phyloP scores from a whole-genome alignment of 2,329 filamentous ascomycete species.

The Calycina herbarum region DNA sequence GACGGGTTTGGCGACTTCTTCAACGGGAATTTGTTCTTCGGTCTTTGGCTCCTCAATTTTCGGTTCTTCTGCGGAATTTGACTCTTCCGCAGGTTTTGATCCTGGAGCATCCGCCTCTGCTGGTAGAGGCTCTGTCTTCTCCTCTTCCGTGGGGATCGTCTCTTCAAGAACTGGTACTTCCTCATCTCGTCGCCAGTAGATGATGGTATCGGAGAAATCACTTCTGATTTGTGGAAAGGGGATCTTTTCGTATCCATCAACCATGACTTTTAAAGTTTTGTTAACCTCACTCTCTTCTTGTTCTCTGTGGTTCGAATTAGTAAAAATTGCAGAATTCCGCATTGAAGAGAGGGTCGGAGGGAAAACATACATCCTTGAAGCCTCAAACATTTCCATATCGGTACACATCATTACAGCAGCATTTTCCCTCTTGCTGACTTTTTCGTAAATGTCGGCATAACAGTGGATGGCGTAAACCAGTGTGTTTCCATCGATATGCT shows the following conservation, averaged over 20 bases:
- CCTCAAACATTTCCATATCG: constrained; percentile 34
- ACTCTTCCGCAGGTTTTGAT: neutral
- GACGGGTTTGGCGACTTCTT: neutral
- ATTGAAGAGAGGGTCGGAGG: neutral
- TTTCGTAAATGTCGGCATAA: constrained; percentile 34
- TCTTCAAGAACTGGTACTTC: neutral
- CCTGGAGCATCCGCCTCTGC: neutral
- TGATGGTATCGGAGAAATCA: constrained; percentile 38
- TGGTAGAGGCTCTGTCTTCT: neutral
- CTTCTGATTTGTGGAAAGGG: constrained; percentile 36
- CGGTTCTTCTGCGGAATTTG: neutral
- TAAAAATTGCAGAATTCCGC: neutral
- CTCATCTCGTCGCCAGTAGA: constrained; percentile 27
- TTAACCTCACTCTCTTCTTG: constrained; percentile 5
- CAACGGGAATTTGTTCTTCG: neutral
- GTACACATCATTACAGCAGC: constrained; percentile 36
- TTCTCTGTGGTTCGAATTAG: neutral
- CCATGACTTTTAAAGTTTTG: constrained; percentile 28
- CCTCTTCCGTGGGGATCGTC: neutral
- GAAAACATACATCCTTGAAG: constrained; percentile 27
- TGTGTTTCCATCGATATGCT: constrained; percentile 26
- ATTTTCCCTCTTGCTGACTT: constrained; percentile 25
- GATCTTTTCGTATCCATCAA: constrained; percentile 29
- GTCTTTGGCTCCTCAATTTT: neutral
- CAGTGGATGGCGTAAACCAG: constrained; percentile 40